Conservation (phyloP, 1,139 yeast species). For the Saccharomyces hybrid region DNA sequence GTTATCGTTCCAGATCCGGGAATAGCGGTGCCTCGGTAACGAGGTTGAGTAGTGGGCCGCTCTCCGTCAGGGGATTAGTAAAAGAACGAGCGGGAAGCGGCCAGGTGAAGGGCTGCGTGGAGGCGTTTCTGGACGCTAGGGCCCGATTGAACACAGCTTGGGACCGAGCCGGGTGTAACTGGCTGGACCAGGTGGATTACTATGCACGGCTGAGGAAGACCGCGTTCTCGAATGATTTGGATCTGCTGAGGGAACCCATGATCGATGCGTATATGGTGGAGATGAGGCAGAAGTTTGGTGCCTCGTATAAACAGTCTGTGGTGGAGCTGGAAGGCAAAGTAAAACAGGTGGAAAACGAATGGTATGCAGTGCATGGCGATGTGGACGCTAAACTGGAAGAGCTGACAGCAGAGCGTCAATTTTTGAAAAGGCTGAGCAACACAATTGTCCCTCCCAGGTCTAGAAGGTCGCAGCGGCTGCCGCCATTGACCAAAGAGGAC, state of each 20-base stretch:
- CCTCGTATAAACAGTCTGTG: slow-evolving; percentile 13
- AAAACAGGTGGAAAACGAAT: slow-evolving; percentile 3
- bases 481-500: neutral
- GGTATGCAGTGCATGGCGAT: neutral
- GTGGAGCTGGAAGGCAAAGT: slow-evolving; percentile 4
- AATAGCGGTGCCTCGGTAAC: neutral
- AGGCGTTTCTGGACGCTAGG: neutral
- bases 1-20: neutral
- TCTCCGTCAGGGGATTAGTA: neutral
- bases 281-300: slow-evolving; percentile 2
- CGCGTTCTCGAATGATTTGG: neutral
- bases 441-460: neutral
- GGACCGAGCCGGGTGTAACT: neutral
- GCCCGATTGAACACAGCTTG: neutral
- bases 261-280: slow-evolving; percentile 11
- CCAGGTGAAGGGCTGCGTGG: neutral
- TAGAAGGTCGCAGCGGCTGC: neutral
- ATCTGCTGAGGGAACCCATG: slow-evolving; percentile 11
- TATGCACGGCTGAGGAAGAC: neutral
- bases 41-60: neutral
- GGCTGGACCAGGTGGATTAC: neutral
- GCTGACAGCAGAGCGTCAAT: neutral
- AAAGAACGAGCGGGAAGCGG: neutral
- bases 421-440: neutral
- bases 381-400: neutral